These are phyloP conservation scores for Penicillium daleae DNA, from an alignment of 495 filamentous ascomycete genomes.

Conservation along the genomic window DNA sequence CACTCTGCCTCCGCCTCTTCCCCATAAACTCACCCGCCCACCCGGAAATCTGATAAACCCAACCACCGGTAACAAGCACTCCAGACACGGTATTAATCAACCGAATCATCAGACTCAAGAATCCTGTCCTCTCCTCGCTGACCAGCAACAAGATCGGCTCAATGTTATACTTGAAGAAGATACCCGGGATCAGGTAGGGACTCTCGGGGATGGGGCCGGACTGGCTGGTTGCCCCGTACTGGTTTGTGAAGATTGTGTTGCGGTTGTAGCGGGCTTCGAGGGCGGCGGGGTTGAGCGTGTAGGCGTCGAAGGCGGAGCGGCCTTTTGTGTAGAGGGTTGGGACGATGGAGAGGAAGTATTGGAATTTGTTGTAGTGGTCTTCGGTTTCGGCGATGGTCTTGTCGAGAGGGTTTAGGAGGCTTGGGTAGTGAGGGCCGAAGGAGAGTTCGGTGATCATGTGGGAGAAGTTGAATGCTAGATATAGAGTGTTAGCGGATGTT, in stretches of 20 bases:
- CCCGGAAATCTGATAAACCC: slow-evolving; percentile 61
- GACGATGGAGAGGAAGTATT: slow-evolving; percentile 97
- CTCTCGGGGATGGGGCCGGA: slow-evolving; percentile 67
- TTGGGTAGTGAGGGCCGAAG: slow-evolving; percentile 94
- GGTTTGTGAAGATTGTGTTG: slow-evolving; percentile 85
- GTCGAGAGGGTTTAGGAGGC: slow-evolving; percentile 92
- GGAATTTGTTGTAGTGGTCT: slow-evolving; percentile 88
- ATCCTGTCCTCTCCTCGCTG: slow-evolving; percentile 74
- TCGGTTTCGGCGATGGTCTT: slow-evolving; percentile 77
- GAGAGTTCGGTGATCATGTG: slow-evolving; percentile 96
- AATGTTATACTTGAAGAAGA: slow-evolving; percentile 99
- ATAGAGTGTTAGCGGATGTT: slow-evolving; percentile 1
- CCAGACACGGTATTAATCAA: slow-evolving; percentile 69
- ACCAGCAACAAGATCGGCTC: slow-evolving; percentile 91
- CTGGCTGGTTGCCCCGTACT: slow-evolving; percentile 95
- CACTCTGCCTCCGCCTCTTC: slow-evolving; percentile 47
- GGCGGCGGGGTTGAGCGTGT: slow-evolving; percentile 32
- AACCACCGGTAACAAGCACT: slow-evolving; percentile 65
- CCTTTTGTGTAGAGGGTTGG: slow-evolving; percentile 87
- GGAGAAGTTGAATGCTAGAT: slow-evolving; percentile 91
- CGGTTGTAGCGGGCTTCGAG: slow-evolving; percentile 31
- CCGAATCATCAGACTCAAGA: slow-evolving; percentile 75
- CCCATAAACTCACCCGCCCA: slow-evolving; percentile 55
- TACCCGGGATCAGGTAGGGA: slow-evolving; percentile 69
- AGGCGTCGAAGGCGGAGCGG: slow-evolving; percentile 49